Percentiles rank a stretch among this genome's conserved stretches.
Conservation (phyloP, 805 yeast genomes). For the Cyberlindnera euphorbiiphila region DNA sequence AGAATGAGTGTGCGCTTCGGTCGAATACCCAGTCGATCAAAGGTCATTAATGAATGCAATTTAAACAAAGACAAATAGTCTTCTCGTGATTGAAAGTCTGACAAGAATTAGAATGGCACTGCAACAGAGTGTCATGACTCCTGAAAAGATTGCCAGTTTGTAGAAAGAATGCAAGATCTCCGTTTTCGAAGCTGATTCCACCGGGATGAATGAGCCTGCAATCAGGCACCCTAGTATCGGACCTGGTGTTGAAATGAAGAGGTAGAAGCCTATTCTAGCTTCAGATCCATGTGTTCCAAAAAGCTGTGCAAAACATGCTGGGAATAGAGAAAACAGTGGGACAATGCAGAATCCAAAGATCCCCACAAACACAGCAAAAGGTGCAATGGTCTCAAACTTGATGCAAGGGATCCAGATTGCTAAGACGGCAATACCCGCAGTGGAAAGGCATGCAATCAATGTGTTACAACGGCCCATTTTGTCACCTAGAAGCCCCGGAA, state of each 20-base stretch:
- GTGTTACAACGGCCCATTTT: constrained; percentile 22
- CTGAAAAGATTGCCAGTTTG: constrained; percentile 20
- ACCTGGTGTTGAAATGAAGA: constrained; percentile 21
- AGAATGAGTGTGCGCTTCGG: no score
- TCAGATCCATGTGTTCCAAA: constrained; percentile 23
- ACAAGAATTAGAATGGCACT: constrained; percentile 10
- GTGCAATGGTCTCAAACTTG: constrained; percentile 10
- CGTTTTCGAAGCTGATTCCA: constrained; percentile 4
- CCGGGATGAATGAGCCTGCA: constrained; percentile 25
- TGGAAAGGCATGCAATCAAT: constrained; percentile 11
- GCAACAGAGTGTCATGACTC: constrained; percentile 16
- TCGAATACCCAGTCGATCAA: no score
- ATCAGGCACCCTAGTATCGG: constrained; percentile 24
- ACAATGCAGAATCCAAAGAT: constrained; percentile 22
- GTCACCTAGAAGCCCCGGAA: constrained; percentile 24
- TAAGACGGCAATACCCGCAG: constrained; percentile 12
- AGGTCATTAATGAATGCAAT: constrained; percentile 1
- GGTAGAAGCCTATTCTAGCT: constrained; percentile 19
- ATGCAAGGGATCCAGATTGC: constrained; percentile 22
- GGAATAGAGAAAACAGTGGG: constrained; percentile 22
- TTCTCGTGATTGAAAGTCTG: constrained; percentile 15
- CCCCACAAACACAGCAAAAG: constrained; percentile 17
- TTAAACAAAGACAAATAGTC: constrained; percentile 18
- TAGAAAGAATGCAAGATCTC: constrained; percentile 15
- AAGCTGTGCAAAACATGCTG: constrained; percentile 23